These are phyloP conservation scores for Neurospora sp. DNA, from an alignment of 2,329 filamentous ascomycete species.

Conservation along the genomic window DNA sequence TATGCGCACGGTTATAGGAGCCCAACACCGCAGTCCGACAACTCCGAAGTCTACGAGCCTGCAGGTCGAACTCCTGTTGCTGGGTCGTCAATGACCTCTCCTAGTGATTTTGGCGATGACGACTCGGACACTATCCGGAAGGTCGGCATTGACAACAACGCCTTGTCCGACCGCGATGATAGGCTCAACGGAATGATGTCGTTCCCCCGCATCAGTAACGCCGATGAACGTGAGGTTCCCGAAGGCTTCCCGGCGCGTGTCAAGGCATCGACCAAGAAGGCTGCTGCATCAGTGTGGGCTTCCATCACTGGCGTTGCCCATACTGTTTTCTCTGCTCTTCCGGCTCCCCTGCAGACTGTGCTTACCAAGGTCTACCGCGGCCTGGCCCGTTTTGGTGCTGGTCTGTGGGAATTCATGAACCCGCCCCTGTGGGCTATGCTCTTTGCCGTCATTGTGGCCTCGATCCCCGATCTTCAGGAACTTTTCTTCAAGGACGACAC, in stretches of 20 bases:
- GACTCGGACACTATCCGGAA: slow-evolving; percentile 19
- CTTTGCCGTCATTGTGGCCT: slow-evolving; percentile 79
- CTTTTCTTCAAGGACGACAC: slow-evolving; percentile 84
- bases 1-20: slow-evolving; percentile 9
- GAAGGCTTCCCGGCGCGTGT: slow-evolving; percentile 30
- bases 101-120: slow-evolving; percentile 40
- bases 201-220: slow-evolving; percentile 46
- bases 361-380: slow-evolving; percentile 23
- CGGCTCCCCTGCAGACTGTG: slow-evolving; percentile 28
- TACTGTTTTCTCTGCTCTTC: slow-evolving; percentile 28
- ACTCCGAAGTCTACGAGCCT: slow-evolving; percentile 41
- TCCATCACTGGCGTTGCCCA: slow-evolving; percentile 12
- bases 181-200: slow-evolving; percentile 47
- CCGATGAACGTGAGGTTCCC: slow-evolving; percentile 31
- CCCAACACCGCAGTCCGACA: slow-evolving; percentile 25
- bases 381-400: slow-evolving; percentile 42
- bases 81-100: slow-evolving; percentile 38
- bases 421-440: slow-evolving; percentile 97
- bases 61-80: slow-evolving; percentile 46
- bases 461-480: slow-evolving; percentile 68
- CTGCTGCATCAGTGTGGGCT: slow-evolving; percentile 14
- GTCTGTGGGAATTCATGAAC: slow-evolving; percentile 93
- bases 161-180: slow-evolving; percentile 27
- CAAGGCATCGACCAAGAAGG: slow-evolving; percentile 23
- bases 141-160: slow-evolving; percentile 12